phyloP scores from a whole-genome alignment of 2,329 filamentous ascomycete genomes.

The Penicillium digitatum region DNA sequence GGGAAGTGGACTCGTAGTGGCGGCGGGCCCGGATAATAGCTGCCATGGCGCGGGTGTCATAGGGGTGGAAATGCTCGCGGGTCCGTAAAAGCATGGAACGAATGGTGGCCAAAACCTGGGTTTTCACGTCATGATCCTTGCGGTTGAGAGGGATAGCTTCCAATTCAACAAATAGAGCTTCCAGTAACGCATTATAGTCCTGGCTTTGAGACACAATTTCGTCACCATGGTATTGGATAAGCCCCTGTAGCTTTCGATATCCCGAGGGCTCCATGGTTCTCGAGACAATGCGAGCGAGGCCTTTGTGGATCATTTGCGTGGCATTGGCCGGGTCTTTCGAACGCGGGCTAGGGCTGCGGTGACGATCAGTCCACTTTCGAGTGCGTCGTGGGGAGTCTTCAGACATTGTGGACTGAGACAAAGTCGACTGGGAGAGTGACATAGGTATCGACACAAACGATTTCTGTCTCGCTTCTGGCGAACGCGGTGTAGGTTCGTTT shows the following conservation, averaged over 20 bases:
- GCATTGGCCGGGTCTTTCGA: slow-evolving; percentile 39
- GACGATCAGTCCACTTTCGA: slow-evolving; percentile 35
- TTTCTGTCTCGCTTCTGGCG: slow-evolving; percentile 13
- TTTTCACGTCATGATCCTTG: slow-evolving; percentile 38
- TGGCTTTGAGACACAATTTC: slow-evolving; percentile 34
- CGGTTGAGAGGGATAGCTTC: slow-evolving; percentile 32
- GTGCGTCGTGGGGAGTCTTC: slow-evolving; percentile 29
- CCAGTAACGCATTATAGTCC: slow-evolving; percentile 38
- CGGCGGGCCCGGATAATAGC: slow-evolving; percentile 38
- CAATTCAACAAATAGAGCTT: slow-evolving; percentile 38
- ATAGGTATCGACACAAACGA: slow-evolving; percentile 12
- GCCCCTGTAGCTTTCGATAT: slow-evolving; percentile 42
- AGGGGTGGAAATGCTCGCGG: slow-evolving; percentile 32
- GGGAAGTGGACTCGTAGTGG: slow-evolving; percentile 37
- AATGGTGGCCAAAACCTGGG: slow-evolving; percentile 42
- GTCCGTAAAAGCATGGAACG: slow-evolving; percentile 40
- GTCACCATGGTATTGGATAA: slow-evolving; percentile 38
- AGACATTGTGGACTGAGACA: slow-evolving; percentile 4
- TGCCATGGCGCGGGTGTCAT: slow-evolving; percentile 35
- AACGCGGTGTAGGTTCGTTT: slow-evolving; percentile 33
- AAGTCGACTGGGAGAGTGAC: slow-evolving; percentile 7
- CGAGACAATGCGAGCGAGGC: slow-evolving; percentile 34
- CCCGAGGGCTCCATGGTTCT: slow-evolving; percentile 40
- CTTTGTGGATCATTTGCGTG: slow-evolving; percentile 39
- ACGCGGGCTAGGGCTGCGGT: slow-evolving; percentile 36